Base-by-base conservation (phyloP, 441 rosid genomes). In the Pelargonium australe region DNA sequence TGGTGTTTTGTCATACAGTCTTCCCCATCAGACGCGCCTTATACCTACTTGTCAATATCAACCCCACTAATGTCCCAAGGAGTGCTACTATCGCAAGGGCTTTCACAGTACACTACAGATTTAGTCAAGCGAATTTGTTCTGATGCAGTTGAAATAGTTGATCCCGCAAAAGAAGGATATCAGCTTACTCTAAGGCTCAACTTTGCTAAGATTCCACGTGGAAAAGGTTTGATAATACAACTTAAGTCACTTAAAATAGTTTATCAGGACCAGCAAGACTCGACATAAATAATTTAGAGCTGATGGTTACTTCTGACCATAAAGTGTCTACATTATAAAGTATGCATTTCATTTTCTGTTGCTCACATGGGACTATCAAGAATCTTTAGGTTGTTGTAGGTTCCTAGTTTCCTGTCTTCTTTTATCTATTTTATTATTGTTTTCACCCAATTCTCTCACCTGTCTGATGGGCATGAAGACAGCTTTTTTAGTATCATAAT, bases 121-220 rank as follows among this genome's bases (percentile, higher is more conserved):
- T 78, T 73, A 79, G 70, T 89, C 28, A 81, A 82, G 80, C 78
- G 83, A 66, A 80, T 85, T 63, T 82, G 79, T 64, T 64, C 85
- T 37, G 85, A 85, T 80, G 87, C 82, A 55, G 80, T 85, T 61
- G 90, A 86, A 72, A 85, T 93, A 66, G 79, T 89, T 66, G 89
- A 90, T 75, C 97, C 96, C 17, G 78, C 94, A 64, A 66, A 72
- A 74, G 80, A 87, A 78, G 96, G 98, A 76, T 93, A 89, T 75
- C 96, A 89, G 72, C 84, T 93, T 68, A 87, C 96, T 66, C 83
- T 93, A 61, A 77, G 72, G 73, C 79, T 93, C 43, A 55, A 87
- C 67, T 80, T 93, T 65, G 63, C 79, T 16, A 86, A 79, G 80
- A 82, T 90, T 71, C 91, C 89, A 11, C 77, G 25, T 47, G 80